Base-by-base conservation (phyloP, 1,284 basidiomycete species). In the Trametes polyzona region DNA sequence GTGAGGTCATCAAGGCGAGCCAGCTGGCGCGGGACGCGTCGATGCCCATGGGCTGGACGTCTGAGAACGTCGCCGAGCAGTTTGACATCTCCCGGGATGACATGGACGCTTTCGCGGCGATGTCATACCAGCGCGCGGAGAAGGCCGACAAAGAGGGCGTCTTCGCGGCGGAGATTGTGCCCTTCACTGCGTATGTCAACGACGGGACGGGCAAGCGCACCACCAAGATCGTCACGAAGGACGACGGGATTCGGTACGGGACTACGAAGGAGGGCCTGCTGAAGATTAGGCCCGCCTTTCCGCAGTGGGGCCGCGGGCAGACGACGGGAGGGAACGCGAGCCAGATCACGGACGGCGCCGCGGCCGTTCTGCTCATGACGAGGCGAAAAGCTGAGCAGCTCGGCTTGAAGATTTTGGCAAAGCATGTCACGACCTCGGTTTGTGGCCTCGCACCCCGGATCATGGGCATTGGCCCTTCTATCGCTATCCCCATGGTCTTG, bases 311-410 rank as follows among this genome's bases (percentile, higher is more conserved):
- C 2, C 86, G 86, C 9, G 73, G 78, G 1, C 82, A 83, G 40
- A 93, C 92, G 16, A 95, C 93, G 5, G 93, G 91, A n/a, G 93
- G 93, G 19, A 96, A 96, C 73, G 92, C 94, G 21, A 88, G 84
- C 62, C 90, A 92, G 69, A 82, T 96, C 58, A 95, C 94, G 5
- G 94, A 96, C 68, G 94, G 94, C 17, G 92, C 90, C 8, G 93
- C 94, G 0, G 90, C 92, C 14, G 85, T 93, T 2, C 67, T 96
- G 58, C 72, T 96, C 61, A 96, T 96, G 95, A 88, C 84, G n/a
- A 78, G 95, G 58, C 78, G 79, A 57, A 92, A 92, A 71, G 94
- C 94, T 4, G 87, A 93, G 68, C 84, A 88, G 67, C 79, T 95
- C 11, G 89, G 90, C 4, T 71, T 95, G 61, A 76, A 77, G 40